A percentile compares a stretch with the other conserved stretches of the same genome.
These are phyloP conservation scores for Rehmannia glutinosa DNA, from an alignment of 257 asterid genomes.

Conservation along the genomic window DNA sequence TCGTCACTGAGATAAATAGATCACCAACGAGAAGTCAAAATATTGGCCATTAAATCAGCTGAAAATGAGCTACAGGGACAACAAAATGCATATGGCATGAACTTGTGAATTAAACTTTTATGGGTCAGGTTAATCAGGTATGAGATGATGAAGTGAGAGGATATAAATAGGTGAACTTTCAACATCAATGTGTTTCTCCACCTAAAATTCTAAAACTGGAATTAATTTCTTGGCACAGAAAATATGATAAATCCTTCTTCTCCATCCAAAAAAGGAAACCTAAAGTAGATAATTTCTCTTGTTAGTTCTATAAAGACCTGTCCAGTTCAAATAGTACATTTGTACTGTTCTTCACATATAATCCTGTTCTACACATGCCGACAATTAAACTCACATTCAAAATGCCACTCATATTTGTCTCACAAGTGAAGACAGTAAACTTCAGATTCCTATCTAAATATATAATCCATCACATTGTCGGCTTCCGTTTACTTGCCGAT, in stretches of 20 bases:
- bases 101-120: neutral
- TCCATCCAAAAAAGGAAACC: slow-evolving; percentile 7
- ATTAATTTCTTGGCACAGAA: too few relatives aligned
- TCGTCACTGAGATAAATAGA: too few relatives aligned
- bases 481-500: neutral
- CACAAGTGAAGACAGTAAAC: neutral
- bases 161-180: too few relatives aligned
- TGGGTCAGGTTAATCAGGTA: neutral
- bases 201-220: neutral
- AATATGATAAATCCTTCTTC: too few relatives aligned
- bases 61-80: too few relatives aligned
- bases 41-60: neutral
- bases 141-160: neutral
- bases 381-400: neutral
- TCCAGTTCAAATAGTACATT: slow-evolving; percentile 5
- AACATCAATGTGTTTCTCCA: neutral
- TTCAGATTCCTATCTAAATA: neutral
- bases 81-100: neutral
- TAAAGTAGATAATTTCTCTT: neutral
- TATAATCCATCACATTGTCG: neutral
- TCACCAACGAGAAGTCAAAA: neutral
- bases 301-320: neutral
- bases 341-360: slow-evolving; percentile 6
- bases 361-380: slow-evolving; percentile 8
- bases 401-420: neutral